Base-by-base conservation (phyloP, 257 asterid genomes). In the Nicotiana undulata region DNA sequence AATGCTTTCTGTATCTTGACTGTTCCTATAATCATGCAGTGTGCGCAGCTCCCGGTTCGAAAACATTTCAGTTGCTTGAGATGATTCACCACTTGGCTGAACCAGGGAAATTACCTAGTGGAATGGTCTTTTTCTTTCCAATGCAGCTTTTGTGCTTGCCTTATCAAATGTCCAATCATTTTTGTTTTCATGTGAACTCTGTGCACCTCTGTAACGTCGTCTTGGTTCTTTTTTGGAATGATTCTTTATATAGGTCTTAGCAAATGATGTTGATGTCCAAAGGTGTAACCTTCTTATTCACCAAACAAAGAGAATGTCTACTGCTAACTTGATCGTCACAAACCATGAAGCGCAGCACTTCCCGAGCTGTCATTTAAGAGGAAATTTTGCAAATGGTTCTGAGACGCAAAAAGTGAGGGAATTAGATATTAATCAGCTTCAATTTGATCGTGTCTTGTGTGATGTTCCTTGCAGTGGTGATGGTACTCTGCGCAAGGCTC, bases 401-500 rank as follows among this genome's bases (percentile, higher is more conserved):
- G 88, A 85, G 82, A 63, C 13, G 11, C 88, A 81, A 82, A 83
- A 79, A 58, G 12, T 16, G 46, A 82, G 81, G 67, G 88, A 79
- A 65, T 89, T 83, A 17, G 64, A 80, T 59, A 68, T 92, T 78
- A 83, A 44, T 66, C 94, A 91, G 84, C 96, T 91, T 87, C 90
- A 89, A 32, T 92, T 91, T 88, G 97, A 92, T 72, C 95, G 97
- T 84, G 94, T 92, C 75, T 85, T 92, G 81, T 91, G 96, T 77
- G 97, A 92, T 81, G 97, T 92, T 79, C 97, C 97, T 81, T 92
- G 97, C 83, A 91, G 96, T 79, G 97, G 97, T 37, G 97, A 92
- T 82, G 97, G 97, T 63, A 92, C 97, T 85, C 83, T 92, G 80
- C 94, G 97, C 13, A 91, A 92, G 89, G 96, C 95, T 76, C 96